Percentiles rank a stretch among this genome's conserved stretches.
Evolutionary conservation across 306 rosid genomes (phyloP).

Genomic region (Cucurbita ficifolia): DNA sequence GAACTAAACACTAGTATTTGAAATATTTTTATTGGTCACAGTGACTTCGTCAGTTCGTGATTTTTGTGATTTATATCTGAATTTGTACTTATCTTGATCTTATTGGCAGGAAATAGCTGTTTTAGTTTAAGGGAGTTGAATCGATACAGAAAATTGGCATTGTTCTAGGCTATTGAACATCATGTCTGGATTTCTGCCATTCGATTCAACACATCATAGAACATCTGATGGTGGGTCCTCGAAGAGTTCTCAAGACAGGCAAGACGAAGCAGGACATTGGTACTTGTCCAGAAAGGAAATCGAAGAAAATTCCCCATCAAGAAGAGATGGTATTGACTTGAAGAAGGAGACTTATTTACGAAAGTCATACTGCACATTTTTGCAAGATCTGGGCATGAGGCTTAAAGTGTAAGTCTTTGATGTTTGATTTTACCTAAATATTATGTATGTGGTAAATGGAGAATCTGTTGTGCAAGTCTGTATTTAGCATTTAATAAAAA

Average conservation of each 20-base stretch:
- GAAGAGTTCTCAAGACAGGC: conserved; percentile 20
- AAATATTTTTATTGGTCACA: not conserved
- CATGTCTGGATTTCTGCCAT: conserved; percentile 30
- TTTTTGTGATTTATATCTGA: not conserved
- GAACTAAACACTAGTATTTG: not conserved
- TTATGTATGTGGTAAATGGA: not conserved
- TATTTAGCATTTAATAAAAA: not conserved
- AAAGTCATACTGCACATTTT: conserved; percentile 86
- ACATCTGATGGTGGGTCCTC: conserved; percentile 24
- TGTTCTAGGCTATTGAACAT: not conserved
- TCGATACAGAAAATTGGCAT: not conserved
- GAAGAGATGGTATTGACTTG: conserved; percentile 76
- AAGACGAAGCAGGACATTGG: conserved; percentile 48
- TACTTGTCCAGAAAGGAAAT: conserved; percentile 68
- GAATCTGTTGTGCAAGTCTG: not conserved
- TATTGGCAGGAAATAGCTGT: conserved; percentile 3
- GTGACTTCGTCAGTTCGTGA: not conserved
- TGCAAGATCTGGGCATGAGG: conserved; percentile 95
- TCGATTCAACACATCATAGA: conserved; percentile 29
- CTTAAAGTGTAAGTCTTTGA: conserved; percentile 75
- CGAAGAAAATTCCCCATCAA: conserved; percentile 86
- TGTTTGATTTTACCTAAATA: not conserved
- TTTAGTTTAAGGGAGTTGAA: not conserved
- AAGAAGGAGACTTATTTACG: conserved; percentile 84
- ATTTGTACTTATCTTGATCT: not conserved